Conservation (phyloP, 768 basidiomycete genomes). For the Tricholoma terreum region DNA sequence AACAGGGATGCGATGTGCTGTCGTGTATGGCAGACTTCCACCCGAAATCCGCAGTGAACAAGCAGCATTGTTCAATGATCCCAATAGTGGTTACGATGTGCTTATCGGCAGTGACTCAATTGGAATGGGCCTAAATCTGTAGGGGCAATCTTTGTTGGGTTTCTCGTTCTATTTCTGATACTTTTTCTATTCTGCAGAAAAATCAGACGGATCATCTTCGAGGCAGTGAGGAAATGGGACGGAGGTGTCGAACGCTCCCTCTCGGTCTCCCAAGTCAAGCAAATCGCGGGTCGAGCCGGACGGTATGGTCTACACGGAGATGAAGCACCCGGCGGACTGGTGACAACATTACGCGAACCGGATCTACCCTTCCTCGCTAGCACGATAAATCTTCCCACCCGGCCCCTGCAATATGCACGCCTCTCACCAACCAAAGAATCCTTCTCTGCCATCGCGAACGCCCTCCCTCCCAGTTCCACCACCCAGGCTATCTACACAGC, state of each 20-base stretch:
- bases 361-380: slow-evolving; percentile 61
- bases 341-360: slow-evolving; percentile 62
- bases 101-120: slow-evolving; percentile 93
- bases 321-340: slow-evolving; percentile 54
- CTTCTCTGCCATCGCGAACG: slow-evolving; percentile 22
- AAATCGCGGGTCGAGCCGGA: slow-evolving; percentile 93
- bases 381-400: slow-evolving; percentile 51
- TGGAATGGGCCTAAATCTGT: slow-evolving; percentile 98
- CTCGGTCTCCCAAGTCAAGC: slow-evolving; percentile 79
- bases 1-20: slow-evolving; percentile 81
- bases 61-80: slow-evolving; percentile 88
- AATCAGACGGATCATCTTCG: slow-evolving; percentile 55
- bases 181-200: slow-evolving; percentile 50
- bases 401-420: slow-evolving; percentile 50
- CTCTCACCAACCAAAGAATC: slow-evolving; percentile 27
- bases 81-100: slow-evolving; percentile 79
- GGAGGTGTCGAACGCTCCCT: slow-evolving; percentile 45
- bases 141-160: slow-evolving; percentile 6
- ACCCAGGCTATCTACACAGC: slow-evolving; percentile 47
- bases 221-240: slow-evolving; percentile 60
- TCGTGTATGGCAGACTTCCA: slow-evolving; percentile 89
- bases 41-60: slow-evolving; percentile 92
- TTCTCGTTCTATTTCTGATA: neutral
- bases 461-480: slow-evolving; percentile 42
- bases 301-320: slow-evolving; percentile 68